Evolutionary conservation across 129 eudicot species (phyloP).

Genomic region (Lonicera japonica): DNA sequence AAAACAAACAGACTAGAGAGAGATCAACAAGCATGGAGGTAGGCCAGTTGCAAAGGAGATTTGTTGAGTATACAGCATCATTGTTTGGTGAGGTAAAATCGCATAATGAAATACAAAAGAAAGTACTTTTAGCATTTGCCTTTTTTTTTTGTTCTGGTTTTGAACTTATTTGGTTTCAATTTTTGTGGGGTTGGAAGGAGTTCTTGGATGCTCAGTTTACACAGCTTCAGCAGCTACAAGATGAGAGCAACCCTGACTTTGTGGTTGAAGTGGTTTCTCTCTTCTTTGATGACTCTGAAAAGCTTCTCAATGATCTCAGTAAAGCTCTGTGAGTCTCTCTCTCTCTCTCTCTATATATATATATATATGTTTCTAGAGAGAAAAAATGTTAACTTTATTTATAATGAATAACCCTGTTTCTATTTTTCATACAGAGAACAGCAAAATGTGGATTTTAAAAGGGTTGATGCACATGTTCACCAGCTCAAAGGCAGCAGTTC

Average conservation of each 20-base stretch:
- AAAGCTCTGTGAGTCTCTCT: constrained; percentile 51
- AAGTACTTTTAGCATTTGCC: neutral
- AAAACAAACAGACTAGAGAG: neutral
- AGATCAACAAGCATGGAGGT: constrained; percentile 30
- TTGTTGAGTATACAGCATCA: constrained; percentile 49
- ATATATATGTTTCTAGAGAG: too few species aligned
- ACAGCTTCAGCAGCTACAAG: constrained; percentile 77
- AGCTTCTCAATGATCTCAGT: constrained; percentile 67
- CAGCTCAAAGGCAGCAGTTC: constrained; percentile 84
- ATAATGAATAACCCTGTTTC: too few species aligned
- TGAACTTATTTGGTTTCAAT: constrained; percentile 3
- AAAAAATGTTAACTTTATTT: neutral
- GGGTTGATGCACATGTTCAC: constrained; percentile 73
- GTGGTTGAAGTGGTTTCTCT: constrained; percentile 71
- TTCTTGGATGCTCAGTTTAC: constrained; percentile 60
- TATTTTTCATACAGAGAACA: constrained; percentile 40
- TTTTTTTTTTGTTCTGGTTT: neutral
- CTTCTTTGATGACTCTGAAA: constrained; percentile 73
- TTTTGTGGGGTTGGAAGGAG: constrained; percentile 35
- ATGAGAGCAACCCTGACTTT: constrained; percentile 81
- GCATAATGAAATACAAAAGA: neutral
- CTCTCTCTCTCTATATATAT: neutral
- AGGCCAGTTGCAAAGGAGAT: constrained; percentile 62
- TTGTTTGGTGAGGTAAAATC: constrained; percentile 56
- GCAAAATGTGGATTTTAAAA: constrained; percentile 62